Conservation (phyloP, 2,329 filamentous ascomycete species). For the Aureobasidium sp. region DNA sequence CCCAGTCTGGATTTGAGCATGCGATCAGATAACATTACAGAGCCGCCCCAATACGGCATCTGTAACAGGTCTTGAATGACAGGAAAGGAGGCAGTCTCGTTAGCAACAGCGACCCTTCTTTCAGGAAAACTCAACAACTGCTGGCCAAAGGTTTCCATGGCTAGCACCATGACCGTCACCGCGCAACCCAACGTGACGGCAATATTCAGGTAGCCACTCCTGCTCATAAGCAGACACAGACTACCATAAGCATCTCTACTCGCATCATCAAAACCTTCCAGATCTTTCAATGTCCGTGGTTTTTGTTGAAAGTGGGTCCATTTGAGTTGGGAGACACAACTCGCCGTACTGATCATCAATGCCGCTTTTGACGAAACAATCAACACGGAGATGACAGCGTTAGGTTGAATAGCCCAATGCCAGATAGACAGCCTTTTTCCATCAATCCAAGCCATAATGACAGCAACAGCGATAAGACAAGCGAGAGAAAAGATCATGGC, state of each 20-base stretch:
- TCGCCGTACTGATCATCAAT: neutral
- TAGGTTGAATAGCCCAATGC: conserved; percentile 4
- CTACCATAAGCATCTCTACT: neutral
- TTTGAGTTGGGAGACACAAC: neutral
- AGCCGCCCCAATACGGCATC: neutral
- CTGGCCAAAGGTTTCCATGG: neutral
- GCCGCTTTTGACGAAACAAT: neutral
- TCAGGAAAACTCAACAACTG: neutral
- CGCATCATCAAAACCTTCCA: conserved; percentile 1
- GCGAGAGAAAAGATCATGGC: neutral
- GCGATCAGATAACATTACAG: neutral
- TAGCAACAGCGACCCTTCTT: neutral
- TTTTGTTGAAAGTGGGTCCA: neutral
- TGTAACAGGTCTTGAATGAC: neutral
- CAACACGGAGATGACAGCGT: neutral
- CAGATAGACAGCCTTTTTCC: neutral
- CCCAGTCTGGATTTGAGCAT: neutral
- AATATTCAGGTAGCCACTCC: neutral
- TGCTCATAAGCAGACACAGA: neutral
- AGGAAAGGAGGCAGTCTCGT: neutral
- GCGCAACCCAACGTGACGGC: neutral
- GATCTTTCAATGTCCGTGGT: neutral
- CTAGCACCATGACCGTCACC: neutral
- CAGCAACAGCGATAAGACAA: neutral
- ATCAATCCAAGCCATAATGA: neutral